Evolutionary conservation across 2,329 filamentous ascomycete genomes (phyloP).

Genomic region (Hyphodiscus sp.): DNA sequence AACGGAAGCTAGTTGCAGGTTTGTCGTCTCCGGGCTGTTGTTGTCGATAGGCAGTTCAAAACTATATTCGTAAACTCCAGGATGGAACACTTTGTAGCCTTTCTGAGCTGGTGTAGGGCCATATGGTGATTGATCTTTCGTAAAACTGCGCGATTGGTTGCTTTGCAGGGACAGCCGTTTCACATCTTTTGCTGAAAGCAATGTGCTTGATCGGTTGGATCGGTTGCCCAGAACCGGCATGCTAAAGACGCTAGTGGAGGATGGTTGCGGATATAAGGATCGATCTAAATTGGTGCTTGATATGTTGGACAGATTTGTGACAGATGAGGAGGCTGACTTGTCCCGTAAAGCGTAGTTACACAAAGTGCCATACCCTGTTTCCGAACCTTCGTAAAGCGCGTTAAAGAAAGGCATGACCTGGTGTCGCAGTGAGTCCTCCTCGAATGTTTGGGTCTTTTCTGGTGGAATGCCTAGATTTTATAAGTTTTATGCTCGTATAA

Average conservation of each 20-base stretch:
- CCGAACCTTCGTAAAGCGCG: constrained; percentile 55
- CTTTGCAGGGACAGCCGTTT: constrained; percentile 58
- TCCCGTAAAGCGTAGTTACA: constrained; percentile 45
- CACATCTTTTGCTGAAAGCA: constrained; percentile 21
- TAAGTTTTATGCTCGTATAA: background rate
- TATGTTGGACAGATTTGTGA: constrained; percentile 17
- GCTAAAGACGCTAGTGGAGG: constrained; percentile 14
- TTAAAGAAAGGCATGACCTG: constrained; percentile 94
- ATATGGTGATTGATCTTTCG: constrained; percentile 52
- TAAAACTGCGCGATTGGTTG: constrained; percentile 62
- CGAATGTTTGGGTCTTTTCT: constrained; percentile 72
- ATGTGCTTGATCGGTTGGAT: constrained; percentile 22
- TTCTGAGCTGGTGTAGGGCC: constrained; percentile 53
- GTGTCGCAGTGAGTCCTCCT: constrained; percentile 79
- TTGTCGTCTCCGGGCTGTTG: constrained; percentile 64
- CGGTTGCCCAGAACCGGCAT: constrained; percentile 20
- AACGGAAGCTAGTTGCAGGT: constrained; percentile 63
- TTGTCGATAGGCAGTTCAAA: constrained; percentile 82
- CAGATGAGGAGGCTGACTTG: constrained; percentile 23
- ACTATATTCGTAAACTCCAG: constrained; percentile 38
- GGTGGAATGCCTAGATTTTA: constrained; percentile 66
- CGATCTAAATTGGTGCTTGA: constrained; percentile 5
- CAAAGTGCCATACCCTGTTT: constrained; percentile 53
- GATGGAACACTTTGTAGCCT: constrained; percentile 63
- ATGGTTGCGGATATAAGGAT: background rate